These are phyloP conservation scores for Pseudomonodictys pantanalensis DNA, from an alignment of 495 filamentous ascomycete genomes.

Conservation along the genomic window DNA sequence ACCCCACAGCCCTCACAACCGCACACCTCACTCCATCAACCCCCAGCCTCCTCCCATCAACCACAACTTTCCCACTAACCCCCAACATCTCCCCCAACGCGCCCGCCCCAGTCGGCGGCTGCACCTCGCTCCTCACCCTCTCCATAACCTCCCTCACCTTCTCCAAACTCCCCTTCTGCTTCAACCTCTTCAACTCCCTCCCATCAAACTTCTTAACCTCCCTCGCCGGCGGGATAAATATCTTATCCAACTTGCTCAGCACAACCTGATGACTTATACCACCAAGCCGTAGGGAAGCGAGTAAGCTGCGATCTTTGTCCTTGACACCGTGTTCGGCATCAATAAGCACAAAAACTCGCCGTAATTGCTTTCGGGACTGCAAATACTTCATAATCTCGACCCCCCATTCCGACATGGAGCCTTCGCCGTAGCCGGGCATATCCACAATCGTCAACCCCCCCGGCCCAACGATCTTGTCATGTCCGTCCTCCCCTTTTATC, in stretches of 20 bases:
- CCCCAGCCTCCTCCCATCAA: constrained; percentile 30
- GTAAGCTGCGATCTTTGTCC: constrained; percentile 60
- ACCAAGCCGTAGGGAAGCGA: constrained; percentile 60
- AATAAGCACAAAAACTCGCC: constrained; percentile 78
- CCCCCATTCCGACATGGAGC: constrained; percentile 75
- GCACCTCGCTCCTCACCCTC: constrained; percentile 42
- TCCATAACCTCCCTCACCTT: constrained; percentile 74
- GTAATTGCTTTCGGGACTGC: constrained; percentile 64
- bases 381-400: constrained; percentile 84
- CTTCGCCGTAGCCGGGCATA: constrained; percentile 92
- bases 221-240: constrained; percentile 48
- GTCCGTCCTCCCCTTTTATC: constrained; percentile 51
- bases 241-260: constrained; percentile 74
- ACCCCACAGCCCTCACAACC: constrained; percentile 37
- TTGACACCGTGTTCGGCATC: constrained; percentile 83
- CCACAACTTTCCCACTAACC: constrained; percentile 2
- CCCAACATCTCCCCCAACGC: constrained; percentile 22
- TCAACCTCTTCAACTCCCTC: constrained; percentile 70
- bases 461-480: constrained; percentile 30
- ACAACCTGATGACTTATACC: constrained; percentile 74
- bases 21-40: constrained; percentile 38
- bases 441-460: constrained; percentile 64
- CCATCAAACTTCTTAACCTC: constrained; percentile 82
- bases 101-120: constrained; percentile 6
- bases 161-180: constrained; percentile 70